A percentile compares a stretch with the other conserved stretches of the same genome.
Evolutionary conservation across 306 rosid genomes (phyloP).

Genomic region (Corylus heterophylla): DNA sequence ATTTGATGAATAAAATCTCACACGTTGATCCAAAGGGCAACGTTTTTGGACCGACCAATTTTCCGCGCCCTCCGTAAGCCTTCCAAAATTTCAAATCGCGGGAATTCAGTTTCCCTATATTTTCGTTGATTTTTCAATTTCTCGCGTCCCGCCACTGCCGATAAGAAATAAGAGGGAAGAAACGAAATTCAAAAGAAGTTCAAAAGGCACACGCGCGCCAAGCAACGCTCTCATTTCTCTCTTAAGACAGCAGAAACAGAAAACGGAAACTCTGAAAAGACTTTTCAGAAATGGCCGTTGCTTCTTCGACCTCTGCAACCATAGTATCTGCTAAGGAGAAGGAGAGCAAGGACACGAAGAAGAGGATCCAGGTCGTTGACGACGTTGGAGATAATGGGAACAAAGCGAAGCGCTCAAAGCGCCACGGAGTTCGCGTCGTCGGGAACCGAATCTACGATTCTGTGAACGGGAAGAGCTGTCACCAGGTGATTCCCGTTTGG

Average conservation of each 20-base stretch:
- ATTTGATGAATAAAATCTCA: no score
- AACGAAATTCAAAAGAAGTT: not conserved
- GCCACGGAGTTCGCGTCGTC: constrained; percentile 43
- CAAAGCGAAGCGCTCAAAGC: constrained; percentile 29
- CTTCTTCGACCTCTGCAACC: constrained; percentile 10
- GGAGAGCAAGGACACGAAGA: constrained; percentile 25
- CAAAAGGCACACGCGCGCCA: not conserved
- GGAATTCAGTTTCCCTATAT: not conserved
- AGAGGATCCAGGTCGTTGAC: constrained; percentile 11
- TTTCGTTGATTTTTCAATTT: no score
- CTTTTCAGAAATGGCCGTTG: constrained; percentile 14
- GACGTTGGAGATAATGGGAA: not conserved
- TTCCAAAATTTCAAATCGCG: not conserved
- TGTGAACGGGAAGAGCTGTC: constrained; percentile 47
- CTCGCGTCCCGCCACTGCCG: not conserved
- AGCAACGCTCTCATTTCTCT: not conserved
- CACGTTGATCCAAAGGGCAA: no score
- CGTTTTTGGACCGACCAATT: no score
- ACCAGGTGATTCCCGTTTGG: constrained; percentile 35
- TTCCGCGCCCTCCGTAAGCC: not conserved
- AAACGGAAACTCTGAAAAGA: not conserved
- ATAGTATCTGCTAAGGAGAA: not conserved
- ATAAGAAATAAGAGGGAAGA: not conserved
- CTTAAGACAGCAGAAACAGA: no score
- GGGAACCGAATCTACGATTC: constrained; percentile 45